Base-by-base conservation (phyloP, 225 moss, liverwort and hornwort species). In the Pseudoscleropodium purum region DNA sequence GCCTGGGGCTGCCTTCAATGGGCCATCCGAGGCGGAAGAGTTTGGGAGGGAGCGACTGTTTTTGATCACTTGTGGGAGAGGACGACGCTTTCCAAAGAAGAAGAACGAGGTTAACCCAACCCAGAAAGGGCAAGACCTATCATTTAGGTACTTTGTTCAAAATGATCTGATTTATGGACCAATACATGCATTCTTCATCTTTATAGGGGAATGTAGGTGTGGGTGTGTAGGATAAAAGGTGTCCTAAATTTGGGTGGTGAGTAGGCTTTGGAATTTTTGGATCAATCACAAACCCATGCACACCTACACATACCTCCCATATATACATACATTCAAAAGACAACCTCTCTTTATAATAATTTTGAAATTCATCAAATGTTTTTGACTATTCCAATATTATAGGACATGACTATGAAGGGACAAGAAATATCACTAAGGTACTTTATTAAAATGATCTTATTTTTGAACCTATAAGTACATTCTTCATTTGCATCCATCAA, bases 221-320 rank as follows among this genome's bases (percentile, higher is more conserved):
- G 0, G 6, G 6, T 51, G 23, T 23, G 2, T 1, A 33, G 1
- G 33, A 0, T 5, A 21, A 33, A 13, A 76, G 23, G 4, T 8
- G 6, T 31, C 11, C 0, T 0, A 0, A 34, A 3, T 49, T 76
- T 34, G 2, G 21, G 8, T 3, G 2, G 0, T 8, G 3, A 13
- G 0, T 76, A 52, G 34, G 21, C 21, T 3, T 76, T 34, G 0
- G 7, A 76, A 76, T 51, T 76, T 5, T 20, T 13, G 1, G 8
- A 2, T 2, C 23, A 23, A 77, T 52, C 0, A 14, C 52, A 77
- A 77, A 76, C 0, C 5, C 0, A 5, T 21, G 3, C 3, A 34
- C 21, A 51, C 13, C 3, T 51, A 8, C 34, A 33, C 7, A 3
- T 20, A 33, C 49, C 7, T 33, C 12, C 4, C 47, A 47, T 0